Base-by-base conservation (phyloP, 2,329 filamentous ascomycete species). In the Ascosphaera aggregata region DNA sequence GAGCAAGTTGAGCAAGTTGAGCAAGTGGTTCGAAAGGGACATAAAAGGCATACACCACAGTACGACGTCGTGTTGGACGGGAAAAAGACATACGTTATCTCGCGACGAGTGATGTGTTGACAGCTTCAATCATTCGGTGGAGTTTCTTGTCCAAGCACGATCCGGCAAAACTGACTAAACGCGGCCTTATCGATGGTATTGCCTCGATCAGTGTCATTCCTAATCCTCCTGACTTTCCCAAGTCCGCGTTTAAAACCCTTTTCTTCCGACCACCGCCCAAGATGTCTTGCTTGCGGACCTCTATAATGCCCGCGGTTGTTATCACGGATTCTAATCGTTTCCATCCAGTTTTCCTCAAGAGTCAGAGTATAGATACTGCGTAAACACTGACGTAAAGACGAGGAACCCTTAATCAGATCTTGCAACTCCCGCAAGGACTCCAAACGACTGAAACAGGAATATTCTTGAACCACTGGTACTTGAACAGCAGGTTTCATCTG, bases 181-280 rank as follows among this genome's bases (percentile, higher is more conserved):
- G 7, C 55, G 5, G 51, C 55, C 24, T 44, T 43, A 35, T 45
- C 40, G 9, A 55, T 51, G 9, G 48, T 51, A 39, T 51, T 52
- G 9, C 53, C 55, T 27, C 50, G 51, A 37, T 60, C 57, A 22
- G 54, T 58, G 35, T 48, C 46, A 34, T 54, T 53, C 36, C 57
- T 53, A 40, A 51, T 48, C 40, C 54, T 55, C 34, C 51, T 50
- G 39, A 60, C 54, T 43, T 51, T 57, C 15, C 53, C 56, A 27
- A 60, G 39, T 2, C 56, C 58, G 15, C 57, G 52, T 18, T 57
- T 60, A 41, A 60, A 60, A 3, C 58, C 58, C 43, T 59, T 61
- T 43, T 60, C 58, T 9, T 51, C 45, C 4, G 55, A 60, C 57
- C 58, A 60, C 9, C 19, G 9, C 4, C 40, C 40, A 3, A 24